Conservation (phyloP, 495 filamentous ascomycete species). For the Aspergillus biplanus region DNA sequence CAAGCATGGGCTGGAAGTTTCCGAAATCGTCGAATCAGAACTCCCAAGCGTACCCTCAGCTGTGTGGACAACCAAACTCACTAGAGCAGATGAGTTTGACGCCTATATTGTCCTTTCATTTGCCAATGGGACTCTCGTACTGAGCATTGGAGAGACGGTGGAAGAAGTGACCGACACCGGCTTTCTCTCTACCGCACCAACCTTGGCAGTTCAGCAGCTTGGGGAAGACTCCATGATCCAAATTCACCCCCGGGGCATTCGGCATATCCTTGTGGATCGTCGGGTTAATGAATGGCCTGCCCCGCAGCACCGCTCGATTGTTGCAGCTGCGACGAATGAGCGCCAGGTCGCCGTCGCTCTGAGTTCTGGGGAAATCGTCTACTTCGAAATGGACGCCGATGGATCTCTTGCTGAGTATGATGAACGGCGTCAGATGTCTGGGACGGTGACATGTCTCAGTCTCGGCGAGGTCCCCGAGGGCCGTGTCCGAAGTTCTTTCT, state of each 20-base stretch:
- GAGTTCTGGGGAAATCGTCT: conserved; percentile 94
- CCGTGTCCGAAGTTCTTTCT: conserved; percentile 78
- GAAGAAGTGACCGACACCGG: conserved; percentile 93
- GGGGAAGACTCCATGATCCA: conserved; percentile 93
- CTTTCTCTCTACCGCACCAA: conserved; percentile 83
- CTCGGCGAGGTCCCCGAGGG: conserved; percentile 94
- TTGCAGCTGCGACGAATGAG: conserved; percentile 93
- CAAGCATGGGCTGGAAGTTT: conserved; percentile 90
- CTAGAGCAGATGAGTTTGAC: conserved; percentile 81
- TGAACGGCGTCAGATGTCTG: conserved; percentile 92
- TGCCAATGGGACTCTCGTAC: conserved; percentile 74
- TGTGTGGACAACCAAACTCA: conserved; percentile 94
- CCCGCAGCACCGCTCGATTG: conserved; percentile 90
- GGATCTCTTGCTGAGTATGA: conserved; percentile 91
- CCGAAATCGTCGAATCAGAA: conserved; percentile 91
- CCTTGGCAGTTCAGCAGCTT: conserved; percentile 89
- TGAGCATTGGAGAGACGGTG: conserved; percentile 95
- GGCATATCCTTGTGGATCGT: conserved; percentile 79
- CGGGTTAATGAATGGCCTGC: conserved; percentile 93
- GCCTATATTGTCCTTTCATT: conserved; percentile 75
- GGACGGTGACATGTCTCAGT: conserved; percentile 91
- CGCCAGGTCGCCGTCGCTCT: conserved; percentile 91
- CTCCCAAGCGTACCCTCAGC: conserved; percentile 82
- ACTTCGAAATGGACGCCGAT: conserved; percentile 95
- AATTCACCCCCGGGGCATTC: conserved; percentile 92